Conservation (phyloP, 495 filamentous ascomycete species). For the Pyrenula aspistea region DNA sequence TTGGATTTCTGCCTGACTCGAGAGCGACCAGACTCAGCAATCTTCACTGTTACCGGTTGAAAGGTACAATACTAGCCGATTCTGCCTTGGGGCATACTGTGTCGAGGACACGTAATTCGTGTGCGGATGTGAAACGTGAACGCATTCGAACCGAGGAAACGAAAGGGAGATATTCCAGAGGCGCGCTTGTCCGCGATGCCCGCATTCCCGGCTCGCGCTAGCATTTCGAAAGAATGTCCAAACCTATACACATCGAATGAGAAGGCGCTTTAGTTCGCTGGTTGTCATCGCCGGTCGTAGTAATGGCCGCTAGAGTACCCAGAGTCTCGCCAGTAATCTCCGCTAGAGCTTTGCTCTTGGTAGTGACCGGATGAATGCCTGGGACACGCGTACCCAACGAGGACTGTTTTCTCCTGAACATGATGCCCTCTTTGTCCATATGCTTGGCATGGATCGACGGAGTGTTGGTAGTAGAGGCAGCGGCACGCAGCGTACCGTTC, state of each 20-base stretch:
- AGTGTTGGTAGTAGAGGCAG: conserved; percentile 71
- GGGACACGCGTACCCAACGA: conserved; percentile 69
- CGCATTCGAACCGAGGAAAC: background rate
- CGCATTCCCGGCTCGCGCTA: background rate
- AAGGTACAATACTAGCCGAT: too few relatives aligned
- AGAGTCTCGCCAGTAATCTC: conserved; percentile 32
- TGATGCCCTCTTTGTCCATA: conserved; percentile 60
- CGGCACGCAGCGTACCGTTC: conserved; percentile 71
- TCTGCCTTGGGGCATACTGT: too few relatives aligned
- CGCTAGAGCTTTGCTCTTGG: conserved; percentile 9
- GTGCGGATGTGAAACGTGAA: too few relatives aligned
- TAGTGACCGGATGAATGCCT: conserved; percentile 37
- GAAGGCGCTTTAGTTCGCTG: background rate
- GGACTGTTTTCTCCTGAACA: conserved; percentile 59
- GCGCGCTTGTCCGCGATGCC: background rate
- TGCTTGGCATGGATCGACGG: conserved; percentile 59
- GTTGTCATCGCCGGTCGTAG: conserved; percentile 4
- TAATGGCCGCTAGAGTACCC: conserved; percentile 36
- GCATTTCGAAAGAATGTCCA: background rate
- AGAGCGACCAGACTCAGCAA: background rate
- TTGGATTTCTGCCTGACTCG: background rate
- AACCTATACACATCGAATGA: background rate
- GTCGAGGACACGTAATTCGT: too few relatives aligned
- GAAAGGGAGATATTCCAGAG: background rate
- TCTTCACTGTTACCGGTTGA: too few relatives aligned